Evolutionary conservation across 495 filamentous ascomycete species (phyloP).

Genomic region (Chaetomidium leptoderma): DNA sequence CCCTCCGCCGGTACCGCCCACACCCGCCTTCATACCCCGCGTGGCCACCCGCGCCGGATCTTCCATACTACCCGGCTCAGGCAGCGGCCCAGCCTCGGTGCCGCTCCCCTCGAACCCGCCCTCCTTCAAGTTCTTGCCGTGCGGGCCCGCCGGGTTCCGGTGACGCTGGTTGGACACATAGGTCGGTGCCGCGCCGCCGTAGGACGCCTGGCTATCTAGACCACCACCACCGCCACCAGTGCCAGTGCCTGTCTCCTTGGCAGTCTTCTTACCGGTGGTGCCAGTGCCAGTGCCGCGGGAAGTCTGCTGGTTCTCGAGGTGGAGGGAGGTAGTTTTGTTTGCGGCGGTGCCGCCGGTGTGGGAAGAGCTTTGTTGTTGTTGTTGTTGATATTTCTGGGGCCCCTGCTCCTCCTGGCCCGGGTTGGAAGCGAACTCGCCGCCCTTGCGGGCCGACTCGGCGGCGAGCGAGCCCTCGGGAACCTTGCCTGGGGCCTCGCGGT

Average conservation of each 20-base stretch:
- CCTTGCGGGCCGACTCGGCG: conserved; percentile 31
- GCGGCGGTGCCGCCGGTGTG: conserved; percentile 13
- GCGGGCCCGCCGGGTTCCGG: conserved; percentile 26
- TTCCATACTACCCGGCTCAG: conserved; percentile 37
- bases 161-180: conserved; percentile 29
- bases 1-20: conserved; percentile 12
- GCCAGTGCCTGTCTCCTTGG: background rate
- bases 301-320: conserved; percentile 11
- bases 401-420: conserved; percentile 19
- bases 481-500: conserved; percentile 31
- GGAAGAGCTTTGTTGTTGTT: background rate
- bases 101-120: conserved; percentile 33
- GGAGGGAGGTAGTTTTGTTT: background rate
- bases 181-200: conserved; percentile 28
- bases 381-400: background rate
- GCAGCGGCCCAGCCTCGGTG: conserved; percentile 29
- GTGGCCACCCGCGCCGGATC: conserved; percentile 35
- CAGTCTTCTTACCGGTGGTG: background rate
- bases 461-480: conserved; percentile 36
- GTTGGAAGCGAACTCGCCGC: conserved; percentile 29
- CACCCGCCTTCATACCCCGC: conserved; percentile 15
- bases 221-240: background rate
- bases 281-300: background rate
- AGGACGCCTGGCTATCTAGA: background rate
- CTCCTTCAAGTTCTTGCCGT: conserved; percentile 42